Evolutionary conservation across 495 filamentous ascomycete species (phyloP), one percentile per base, ranked within the genome.

Genomic region (Penicillium silybi): DNA sequence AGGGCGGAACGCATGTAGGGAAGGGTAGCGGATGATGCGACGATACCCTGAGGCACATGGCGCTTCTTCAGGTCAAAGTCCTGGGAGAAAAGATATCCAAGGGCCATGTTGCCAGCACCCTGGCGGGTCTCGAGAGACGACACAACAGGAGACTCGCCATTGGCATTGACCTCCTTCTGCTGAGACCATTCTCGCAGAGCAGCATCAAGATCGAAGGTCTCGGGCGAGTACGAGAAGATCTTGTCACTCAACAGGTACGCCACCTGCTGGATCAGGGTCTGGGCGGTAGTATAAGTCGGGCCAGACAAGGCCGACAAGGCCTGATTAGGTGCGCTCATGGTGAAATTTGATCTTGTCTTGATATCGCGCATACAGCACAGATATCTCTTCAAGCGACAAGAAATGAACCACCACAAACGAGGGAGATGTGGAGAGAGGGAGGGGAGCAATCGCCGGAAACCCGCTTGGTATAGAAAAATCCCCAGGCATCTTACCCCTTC

Each of bases 1-100:
- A 98, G 71, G 15, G 89, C 80, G n/a, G 86, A 68, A 19, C 89
- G 89, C 61, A 98, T 84, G 54, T 87, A 84, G 22, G 83, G 80
- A 27, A 98, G 75, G 46, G 85, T 89, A 23, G 89, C 81, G 1
- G 90, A 89, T 0, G 90, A 87, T 11, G 91, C 92, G 48, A 97
- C 71, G 51, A 98, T 83, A 2, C 87, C 83, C 76, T 97, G 93
- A 4, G 93, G 92, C 29, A 96, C 79, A 68, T 93, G 83, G 57
- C 90, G 85, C 78, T 95, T 97, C 79, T 82, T 85, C 53, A 93
- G 67, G 64, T 95, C 90, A 57, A 92, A 96, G 68, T 98, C 93
- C 63, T 88, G 87, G 29, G 90, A 96, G 76, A 97, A 98, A 61
- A 97, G 86, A 70, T 98, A 98, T 53, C 93, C 93, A 42, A 98